A percentile compares a stretch with the other conserved stretches of the same genome.
Conservation (phyloP, 2,329 filamentous ascomycete genomes). For the Gaeumannomyces sp. region DNA sequence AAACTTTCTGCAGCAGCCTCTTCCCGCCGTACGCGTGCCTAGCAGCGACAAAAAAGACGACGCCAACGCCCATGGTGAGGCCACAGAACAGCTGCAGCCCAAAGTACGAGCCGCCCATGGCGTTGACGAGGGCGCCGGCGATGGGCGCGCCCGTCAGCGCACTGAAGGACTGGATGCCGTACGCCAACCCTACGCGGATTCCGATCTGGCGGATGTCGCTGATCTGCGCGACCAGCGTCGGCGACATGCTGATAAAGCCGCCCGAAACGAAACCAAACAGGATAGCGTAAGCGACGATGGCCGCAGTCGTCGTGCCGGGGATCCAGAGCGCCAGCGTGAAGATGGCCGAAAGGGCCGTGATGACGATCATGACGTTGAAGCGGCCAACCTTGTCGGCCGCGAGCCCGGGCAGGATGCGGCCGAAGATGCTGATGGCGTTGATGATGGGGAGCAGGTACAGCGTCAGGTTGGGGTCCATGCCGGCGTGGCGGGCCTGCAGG, state of each 20-base stretch:
- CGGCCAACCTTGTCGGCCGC: conserved; percentile 34
- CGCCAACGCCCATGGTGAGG: conserved; percentile 29
- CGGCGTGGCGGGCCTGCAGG: conserved; percentile 38
- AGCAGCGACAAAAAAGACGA: conserved; percentile 19
- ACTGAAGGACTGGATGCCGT: conserved; percentile 49
- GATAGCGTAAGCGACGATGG: conserved; percentile 53
- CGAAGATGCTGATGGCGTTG: conserved; percentile 45
- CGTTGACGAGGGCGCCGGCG: conserved; percentile 42
- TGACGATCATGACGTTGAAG: conserved; percentile 38
- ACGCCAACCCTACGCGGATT: conserved; percentile 50
- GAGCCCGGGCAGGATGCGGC: conserved; percentile 45
- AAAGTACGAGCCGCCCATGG: conserved; percentile 37
- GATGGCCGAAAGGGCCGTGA: conserved; percentile 35
- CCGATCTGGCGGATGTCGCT: conserved; percentile 55
- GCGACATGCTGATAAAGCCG: conserved; percentile 52
- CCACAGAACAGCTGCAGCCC: conserved; percentile 53
- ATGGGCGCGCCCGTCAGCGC: conserved; percentile 54
- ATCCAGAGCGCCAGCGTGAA: conserved; percentile 37
- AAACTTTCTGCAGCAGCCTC: conserved; percentile 18
- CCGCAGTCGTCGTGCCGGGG: conserved; percentile 37
- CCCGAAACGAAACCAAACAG: conserved; percentile 62
- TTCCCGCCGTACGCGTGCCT: conserved; percentile 23
- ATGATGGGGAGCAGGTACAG: conserved; percentile 51
- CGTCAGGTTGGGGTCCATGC: conserved; percentile 34
- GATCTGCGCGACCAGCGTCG: conserved; percentile 54